Evolutionary conservation across 192 early-diverging fungal genomes (phyloP).

Genomic region (Thoreauomyces humboldtii): DNA sequence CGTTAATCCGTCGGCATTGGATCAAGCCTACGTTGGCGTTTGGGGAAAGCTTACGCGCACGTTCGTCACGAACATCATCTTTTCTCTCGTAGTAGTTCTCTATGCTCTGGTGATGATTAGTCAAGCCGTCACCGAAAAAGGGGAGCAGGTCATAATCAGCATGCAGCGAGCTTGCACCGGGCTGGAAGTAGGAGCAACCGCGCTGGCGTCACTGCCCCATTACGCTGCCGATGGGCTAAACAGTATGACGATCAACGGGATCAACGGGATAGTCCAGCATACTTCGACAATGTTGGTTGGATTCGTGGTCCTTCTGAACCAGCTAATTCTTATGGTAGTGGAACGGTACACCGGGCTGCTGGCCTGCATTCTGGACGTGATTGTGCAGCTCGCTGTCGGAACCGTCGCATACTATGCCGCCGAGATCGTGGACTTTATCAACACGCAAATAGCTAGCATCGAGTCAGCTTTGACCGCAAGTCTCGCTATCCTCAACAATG

Average conservation of each 20-base stretch:
- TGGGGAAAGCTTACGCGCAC: constrained; percentile 22
- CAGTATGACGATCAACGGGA: neutral
- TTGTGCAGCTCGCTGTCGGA: constrained; percentile 19
- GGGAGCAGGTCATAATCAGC: constrained; percentile 9
- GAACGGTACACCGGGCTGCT: constrained; percentile 17
- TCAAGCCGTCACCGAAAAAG: constrained; percentile 3
- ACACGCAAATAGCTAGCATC: constrained; percentile 19
- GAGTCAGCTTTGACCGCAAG: constrained; percentile 3
- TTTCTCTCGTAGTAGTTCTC: constrained; percentile 16
- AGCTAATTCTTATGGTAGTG: constrained; percentile 15
- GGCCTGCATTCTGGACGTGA: constrained; percentile 21
- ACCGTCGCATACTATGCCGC: constrained; percentile 12
- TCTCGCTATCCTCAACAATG: constrained; percentile 10
- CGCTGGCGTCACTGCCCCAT: constrained; percentile 24
- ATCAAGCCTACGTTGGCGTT: constrained; percentile 11
- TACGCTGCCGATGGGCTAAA: constrained; percentile 24
- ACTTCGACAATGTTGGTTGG: constrained; percentile 14
- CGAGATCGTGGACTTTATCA: constrained; percentile 19
- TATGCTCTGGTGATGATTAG: constrained; percentile 6
- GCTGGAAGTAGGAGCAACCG: constrained; percentile 21
- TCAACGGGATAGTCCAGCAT: constrained; percentile 11
- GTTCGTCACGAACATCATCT: constrained; percentile 20
- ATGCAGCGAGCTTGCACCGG: constrained; percentile 12
- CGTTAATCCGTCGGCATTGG: neutral
- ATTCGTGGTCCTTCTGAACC: constrained; percentile 15